Conservation (phyloP, 2,329 filamentous ascomycete species). For the Penicillium brevicompactum region DNA sequence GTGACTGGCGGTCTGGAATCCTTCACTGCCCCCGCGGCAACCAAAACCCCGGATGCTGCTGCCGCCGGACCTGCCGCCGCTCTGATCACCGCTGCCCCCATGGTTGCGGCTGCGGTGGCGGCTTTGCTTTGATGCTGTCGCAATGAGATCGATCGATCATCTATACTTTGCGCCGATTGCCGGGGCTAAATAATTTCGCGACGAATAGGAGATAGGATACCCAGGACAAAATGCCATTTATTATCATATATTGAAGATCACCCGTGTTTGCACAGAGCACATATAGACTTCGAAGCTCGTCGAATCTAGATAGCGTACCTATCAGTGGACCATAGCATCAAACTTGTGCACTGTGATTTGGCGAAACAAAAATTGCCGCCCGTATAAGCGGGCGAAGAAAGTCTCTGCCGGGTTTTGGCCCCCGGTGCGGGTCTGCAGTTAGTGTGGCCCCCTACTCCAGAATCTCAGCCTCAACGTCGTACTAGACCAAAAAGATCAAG, state of each 20-base stretch:
- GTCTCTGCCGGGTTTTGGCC: background rate
- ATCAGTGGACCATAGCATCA: no score
- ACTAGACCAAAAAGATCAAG: no score
- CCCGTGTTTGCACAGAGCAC: no score
- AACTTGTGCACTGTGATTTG: no score
- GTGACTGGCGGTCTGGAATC: slow-evolving; percentile 24
- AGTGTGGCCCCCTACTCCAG: background rate
- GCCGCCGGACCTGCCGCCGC: slow-evolving; percentile 14
- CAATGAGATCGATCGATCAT: background rate
- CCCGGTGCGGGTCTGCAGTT: background rate
- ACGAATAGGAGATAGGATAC: no score
- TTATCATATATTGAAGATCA: no score
- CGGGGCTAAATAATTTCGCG: no score
- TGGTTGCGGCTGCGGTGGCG: slow-evolving; percentile 25
- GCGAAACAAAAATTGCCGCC: no score
- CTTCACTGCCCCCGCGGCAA: slow-evolving; percentile 20
- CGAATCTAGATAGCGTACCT: no score
- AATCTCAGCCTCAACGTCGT: background rate
- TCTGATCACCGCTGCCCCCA: slow-evolving; percentile 26
- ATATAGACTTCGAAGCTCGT: no score
- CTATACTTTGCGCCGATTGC: background rate
- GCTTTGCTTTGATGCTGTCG: slow-evolving; percentile 15
- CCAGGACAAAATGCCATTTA: no score
- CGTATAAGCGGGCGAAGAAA: background rate
- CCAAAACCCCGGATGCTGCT: slow-evolving; percentile 21